Evolutionary conservation across 2,329 filamentous ascomycete genomes (phyloP), one percentile per base, ranked within the genome.

Genomic region (Aspergillus quadricinctus): DNA sequence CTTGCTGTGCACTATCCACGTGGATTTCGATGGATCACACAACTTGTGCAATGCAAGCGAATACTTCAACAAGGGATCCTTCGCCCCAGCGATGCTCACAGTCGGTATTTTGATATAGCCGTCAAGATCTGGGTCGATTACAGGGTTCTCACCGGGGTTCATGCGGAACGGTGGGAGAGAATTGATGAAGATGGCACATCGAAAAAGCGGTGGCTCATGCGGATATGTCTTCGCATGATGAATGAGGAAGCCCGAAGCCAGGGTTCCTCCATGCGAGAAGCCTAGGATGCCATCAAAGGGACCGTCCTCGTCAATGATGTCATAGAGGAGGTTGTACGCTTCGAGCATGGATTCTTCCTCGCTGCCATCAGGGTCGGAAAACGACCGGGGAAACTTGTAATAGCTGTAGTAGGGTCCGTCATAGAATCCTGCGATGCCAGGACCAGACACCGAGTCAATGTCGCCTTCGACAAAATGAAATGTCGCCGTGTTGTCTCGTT

Each of bases 221-320:
- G 65, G 65, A 23, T 57, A 59, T 11, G 61, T 57, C 51, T 68
- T 64, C 6, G 67, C 64, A 27, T 68, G 64, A 17, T 71, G 64
- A 37, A 69, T 61, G 19, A 74, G 60, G 43, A 67, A 69, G 2
- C 61, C 62, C 3, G 65, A 62, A 2, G 70, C 70, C 35, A 73
- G 55, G 10, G 69, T 69, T 14, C 64, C 71, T 7, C 71, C 71
- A 41, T 74, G 69, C 10, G 68, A 71, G 58, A 73, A 74, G 28
- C 71, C 72, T 21, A 73, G 57, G 43, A 72, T 55, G 6, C 69
- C 70, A 40, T 74, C 71, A 45, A 68, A 70, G 6, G 68, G 64
- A 0, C 66, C 70, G 5, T 68, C 64, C 19, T 66, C 60, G 2
- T 60, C 56, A 31, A 73, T 64, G 45, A 63, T 59, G 25, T 69